phyloP scores from a whole-genome alignment of 768 basidiomycete genomes.

The Clavulina sp. region DNA sequence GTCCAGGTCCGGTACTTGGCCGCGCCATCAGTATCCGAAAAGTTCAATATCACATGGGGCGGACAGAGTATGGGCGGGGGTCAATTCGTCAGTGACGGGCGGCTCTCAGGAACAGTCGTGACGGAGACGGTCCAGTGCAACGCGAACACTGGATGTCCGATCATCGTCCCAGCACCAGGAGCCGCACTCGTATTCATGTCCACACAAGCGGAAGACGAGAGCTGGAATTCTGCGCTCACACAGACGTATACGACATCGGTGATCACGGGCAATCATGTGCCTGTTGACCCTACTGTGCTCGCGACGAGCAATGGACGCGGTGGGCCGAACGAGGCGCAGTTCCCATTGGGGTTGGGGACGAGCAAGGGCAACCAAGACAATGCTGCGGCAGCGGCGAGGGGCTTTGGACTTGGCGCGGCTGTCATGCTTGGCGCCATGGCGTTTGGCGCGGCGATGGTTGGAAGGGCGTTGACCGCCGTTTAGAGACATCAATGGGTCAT shows the following conservation, averaged over 20 bases:
- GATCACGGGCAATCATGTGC: conserved; percentile 32
- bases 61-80: conserved; percentile 9
- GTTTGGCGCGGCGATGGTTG: too few species aligned
- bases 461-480: too few species aligned
- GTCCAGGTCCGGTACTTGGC: conserved; percentile 5
- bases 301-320: conserved; percentile 45
- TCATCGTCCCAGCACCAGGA: conserved; percentile 3
- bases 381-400: too few species aligned
- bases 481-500: too few species aligned
- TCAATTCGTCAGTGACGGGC: conserved; percentile 4
- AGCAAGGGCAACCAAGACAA: too few species aligned
- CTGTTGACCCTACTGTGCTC: conserved; percentile 36
- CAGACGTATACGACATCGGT: conserved; percentile 27
- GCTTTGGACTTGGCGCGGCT: too few species aligned
- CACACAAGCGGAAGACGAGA: conserved; percentile 10
- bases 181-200: conserved; percentile 10
- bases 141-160: not conserved
- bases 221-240: not conserved
- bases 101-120: not conserved
- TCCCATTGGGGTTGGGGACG: not conserved
- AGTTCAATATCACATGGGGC: conserved; percentile 10
- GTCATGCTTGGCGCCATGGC: too few species aligned
- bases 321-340: conserved; percentile 13
- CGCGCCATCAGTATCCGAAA: conserved; percentile 1
- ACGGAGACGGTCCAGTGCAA: conserved; percentile 8